Conservation (phyloP, 345 rosid genomes). For the Salix brachista region DNA sequence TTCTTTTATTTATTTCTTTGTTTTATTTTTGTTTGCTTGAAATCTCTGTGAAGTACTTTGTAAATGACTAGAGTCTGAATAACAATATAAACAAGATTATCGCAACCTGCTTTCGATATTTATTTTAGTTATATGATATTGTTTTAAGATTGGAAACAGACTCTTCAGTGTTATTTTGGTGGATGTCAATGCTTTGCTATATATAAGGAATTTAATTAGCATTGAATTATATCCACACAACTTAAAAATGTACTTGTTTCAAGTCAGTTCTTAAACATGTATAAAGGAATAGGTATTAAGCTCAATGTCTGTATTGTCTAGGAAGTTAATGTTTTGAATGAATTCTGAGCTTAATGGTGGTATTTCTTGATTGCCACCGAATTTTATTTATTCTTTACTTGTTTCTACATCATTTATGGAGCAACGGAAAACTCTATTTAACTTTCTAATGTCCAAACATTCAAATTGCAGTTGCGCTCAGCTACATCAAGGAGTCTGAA, state of each 20-base stretch:
- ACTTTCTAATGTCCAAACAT: slow-evolving; percentile 1
- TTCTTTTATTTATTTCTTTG: background rate
- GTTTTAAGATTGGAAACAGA: background rate
- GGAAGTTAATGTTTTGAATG: background rate
- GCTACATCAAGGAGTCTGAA: slow-evolving; percentile 68
- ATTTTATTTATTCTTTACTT: background rate
- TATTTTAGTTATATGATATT: background rate
- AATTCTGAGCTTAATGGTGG: background rate
- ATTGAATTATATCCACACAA: background rate
- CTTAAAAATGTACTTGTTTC: background rate
- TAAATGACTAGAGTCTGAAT: background rate
- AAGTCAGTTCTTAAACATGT: background rate
- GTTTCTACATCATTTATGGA: background rate
- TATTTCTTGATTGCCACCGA: background rate
- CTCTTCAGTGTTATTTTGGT: background rate
- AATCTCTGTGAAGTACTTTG: background rate
- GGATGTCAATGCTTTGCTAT: background rate
- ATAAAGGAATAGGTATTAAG: background rate
- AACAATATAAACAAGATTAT: background rate
- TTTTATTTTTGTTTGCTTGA: background rate
- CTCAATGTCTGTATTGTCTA: background rate
- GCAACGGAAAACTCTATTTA: background rate
- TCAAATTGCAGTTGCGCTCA: slow-evolving; percentile 48
- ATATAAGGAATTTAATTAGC: background rate
- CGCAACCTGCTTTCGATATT: background rate